Percentiles rank a stretch among this genome's conserved stretches.
These are phyloP conservation scores for Fraxinus cuspidata DNA, from an alignment of 257 asterid genomes.

Conservation along the genomic window DNA sequence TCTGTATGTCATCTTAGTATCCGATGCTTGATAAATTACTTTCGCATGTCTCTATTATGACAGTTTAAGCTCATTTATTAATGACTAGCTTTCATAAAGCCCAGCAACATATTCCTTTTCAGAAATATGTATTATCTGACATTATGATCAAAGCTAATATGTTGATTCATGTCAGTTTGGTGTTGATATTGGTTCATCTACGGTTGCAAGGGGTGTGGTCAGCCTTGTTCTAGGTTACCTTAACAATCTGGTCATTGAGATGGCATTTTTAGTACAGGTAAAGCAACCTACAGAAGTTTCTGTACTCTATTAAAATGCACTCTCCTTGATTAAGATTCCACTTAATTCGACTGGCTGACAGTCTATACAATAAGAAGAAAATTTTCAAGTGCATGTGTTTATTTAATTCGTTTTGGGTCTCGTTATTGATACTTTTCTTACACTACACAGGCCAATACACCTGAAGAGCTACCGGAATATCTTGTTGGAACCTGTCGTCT, in stretches of 20 bases:
- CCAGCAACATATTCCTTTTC: not conserved
- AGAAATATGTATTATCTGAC: too few species aligned
- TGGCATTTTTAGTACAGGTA: conserved; percentile 90
- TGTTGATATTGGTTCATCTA: conserved; percentile 82
- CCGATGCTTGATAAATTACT: conserved; percentile 9
- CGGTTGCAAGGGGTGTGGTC: conserved; percentile 89
- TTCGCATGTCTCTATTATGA: conserved; percentile 7
- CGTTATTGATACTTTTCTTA: not conserved
- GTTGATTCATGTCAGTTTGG: conserved; percentile 51
- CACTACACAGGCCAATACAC: conserved; percentile 61
- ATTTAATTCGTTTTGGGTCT: not conserved
- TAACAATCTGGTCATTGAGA: conserved; percentile 76
- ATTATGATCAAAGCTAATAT: not conserved
- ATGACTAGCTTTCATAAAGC: not conserved
- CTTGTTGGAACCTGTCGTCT: conserved; percentile 87
- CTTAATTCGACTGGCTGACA: not conserved
- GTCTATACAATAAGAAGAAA: not conserved
- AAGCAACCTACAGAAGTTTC: not conserved
- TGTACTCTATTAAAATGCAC: not conserved
- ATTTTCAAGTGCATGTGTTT: too few species aligned
- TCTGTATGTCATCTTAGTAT: not conserved
- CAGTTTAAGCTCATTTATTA: conserved; percentile 3
- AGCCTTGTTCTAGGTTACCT: conserved; percentile 86
- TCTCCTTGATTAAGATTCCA: not conserved
- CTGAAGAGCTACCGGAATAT: conserved; percentile 81